Evolutionary conservation across 2,329 filamentous ascomycete genomes (phyloP), one percentile per base, ranked within the genome.

Genomic region (Fusarium chlamydosporum): DNA sequence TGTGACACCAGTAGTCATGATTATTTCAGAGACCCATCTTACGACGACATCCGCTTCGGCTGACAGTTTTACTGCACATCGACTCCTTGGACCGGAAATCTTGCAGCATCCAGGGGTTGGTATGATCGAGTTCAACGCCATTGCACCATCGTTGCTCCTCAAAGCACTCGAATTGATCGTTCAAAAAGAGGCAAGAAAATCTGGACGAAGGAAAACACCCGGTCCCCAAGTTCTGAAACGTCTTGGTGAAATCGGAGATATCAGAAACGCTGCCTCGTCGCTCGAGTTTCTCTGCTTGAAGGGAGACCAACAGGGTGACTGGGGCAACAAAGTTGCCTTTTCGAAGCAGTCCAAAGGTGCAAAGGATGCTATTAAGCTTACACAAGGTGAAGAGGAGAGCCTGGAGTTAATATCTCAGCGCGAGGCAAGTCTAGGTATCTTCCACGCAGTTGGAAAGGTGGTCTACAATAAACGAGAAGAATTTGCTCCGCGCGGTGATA

Each of bases 371-470:
- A 82, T 88, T 10, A 80, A 82, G 5, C 79, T 97, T 60, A 97
- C 94, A 0, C 86, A 87, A 64, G 90, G 91, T 74, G 96, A 98
- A 77, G 84, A 88, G 61, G 91, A 96, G 67, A 94, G 89, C 7
- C 79, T 98, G 11, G 89, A 93, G 74, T 82, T 96, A 61, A 88
- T 98, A 23, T 93, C 92, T 1, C 93, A 94, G 74, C 88, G 96
- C 57, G 96, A 98, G 80, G 91, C 92, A 16, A 97, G 91, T 67
- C 83, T 99, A 4, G 96, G 95, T 2, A 93, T 99, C 51, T 99
- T 99, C 75, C 96, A 99, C 77, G 94, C 96, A 1, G 92, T 98
- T 13, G 96, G 95, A 5, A 97, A 96, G 76, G 92, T 99, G 4
- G 90, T 98, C 1, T 97, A 98, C 82, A 99, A 99, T 82, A 99